Percentiles rank a stretch among this genome's conserved stretches.
Conservation (phyloP, 768 basidiomycete genomes). For the Amanita thiersii region DNA sequence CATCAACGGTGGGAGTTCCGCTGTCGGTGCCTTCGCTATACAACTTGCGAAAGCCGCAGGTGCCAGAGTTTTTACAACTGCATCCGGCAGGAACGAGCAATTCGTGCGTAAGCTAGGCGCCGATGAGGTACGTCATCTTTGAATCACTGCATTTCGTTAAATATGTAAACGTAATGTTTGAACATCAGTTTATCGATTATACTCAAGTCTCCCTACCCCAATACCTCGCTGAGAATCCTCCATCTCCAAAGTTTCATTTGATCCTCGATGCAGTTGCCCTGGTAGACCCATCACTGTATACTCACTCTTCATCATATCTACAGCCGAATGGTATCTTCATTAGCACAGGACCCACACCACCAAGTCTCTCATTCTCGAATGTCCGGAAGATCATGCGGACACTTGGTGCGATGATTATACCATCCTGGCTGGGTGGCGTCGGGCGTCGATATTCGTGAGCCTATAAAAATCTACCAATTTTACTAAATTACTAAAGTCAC, state of each 20-base stretch:
- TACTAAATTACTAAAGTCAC: not conserved
- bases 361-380: conserved; percentile 20
- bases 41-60: conserved; percentile 64
- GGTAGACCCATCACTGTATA: conserved; percentile 40
- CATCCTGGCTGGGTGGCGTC: conserved; percentile 46
- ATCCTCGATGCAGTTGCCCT: conserved; percentile 54
- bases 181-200: conserved; percentile 51
- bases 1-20: conserved; percentile 63
- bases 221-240: conserved; percentile 35
- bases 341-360: conserved; percentile 41
- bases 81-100: conserved; percentile 51
- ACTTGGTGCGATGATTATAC: conserved; percentile 27
- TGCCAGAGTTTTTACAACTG: conserved; percentile 48
- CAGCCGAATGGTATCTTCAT: conserved; percentile 45
- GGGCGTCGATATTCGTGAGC: conserved; percentile 39
- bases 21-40: conserved; percentile 64
- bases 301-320: conserved; percentile 42
- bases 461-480: not conserved
- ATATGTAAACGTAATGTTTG: not conserved
- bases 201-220: conserved; percentile 40
- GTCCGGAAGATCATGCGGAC: conserved; percentile 22
- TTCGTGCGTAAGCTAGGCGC: conserved; percentile 55
- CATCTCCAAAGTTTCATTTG: conserved; percentile 43
- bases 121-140: conserved; percentile 40
- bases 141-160: not conserved